phyloP scores from a whole-genome alignment of 306 rosid species.

The Dalbergia cochinchinensis region DNA sequence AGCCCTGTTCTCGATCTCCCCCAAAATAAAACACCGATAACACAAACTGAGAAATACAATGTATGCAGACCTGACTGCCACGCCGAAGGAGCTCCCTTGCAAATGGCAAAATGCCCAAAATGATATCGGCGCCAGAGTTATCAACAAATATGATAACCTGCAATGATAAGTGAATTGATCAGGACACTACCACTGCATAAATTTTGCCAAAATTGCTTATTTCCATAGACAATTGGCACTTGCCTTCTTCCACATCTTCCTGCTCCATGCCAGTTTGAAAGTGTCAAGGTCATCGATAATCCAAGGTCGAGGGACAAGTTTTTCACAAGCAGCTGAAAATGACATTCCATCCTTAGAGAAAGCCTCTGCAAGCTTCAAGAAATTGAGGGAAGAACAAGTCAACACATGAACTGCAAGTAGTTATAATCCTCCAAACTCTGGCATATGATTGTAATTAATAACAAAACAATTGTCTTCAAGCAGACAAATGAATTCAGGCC shows the following conservation, averaged over 20 bases:
- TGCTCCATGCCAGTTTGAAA: constrained; percentile 80
- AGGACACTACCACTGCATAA: constrained; percentile 30
- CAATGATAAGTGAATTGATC: constrained; percentile 39
- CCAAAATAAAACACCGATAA: too few relatives aligned
- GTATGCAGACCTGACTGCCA: constrained; percentile 77
- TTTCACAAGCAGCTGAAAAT: constrained; percentile 82
- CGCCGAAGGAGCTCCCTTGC: constrained; percentile 92
- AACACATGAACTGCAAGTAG: constrained; percentile 26
- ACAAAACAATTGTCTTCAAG: constrained; percentile 16
- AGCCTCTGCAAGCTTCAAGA: constrained; percentile 92
- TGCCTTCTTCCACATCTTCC: constrained; percentile 85
- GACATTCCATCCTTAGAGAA: constrained; percentile 95
- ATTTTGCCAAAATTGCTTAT: constrained; percentile 27
- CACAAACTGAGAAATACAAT: constrained; percentile 22
- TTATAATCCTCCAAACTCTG: constrained; percentile 21
- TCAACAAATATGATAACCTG: constrained; percentile 97
- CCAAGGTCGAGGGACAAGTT: constrained; percentile 94
- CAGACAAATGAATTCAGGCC: constrained; percentile 5
- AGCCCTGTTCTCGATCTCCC: not conserved
- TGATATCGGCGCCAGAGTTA: constrained; percentile 96
- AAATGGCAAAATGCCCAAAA: constrained; percentile 94
- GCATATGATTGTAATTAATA: constrained; percentile 33
- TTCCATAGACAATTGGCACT: constrained; percentile 39
- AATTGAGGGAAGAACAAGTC: constrained; percentile 37
- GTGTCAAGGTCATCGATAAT: constrained; percentile 88